Evolutionary conservation across 2,329 filamentous ascomycete species (phyloP), one percentile per base, ranked within the genome.

Genomic region (Zymoseptoria tritici): DNA sequence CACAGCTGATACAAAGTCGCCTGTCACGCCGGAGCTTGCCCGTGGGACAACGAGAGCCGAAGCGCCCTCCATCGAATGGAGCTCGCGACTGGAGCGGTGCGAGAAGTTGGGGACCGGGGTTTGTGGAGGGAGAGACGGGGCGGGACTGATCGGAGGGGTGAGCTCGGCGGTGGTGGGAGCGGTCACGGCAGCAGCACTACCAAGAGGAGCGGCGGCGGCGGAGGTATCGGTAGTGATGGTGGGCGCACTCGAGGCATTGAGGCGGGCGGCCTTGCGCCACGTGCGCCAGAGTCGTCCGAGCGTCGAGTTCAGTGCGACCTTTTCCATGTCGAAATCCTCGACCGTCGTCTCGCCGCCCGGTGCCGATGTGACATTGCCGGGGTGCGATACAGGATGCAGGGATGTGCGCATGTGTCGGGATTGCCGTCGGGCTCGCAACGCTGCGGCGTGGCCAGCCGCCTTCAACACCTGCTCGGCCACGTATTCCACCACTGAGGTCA

Each of bases 401-500:
- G 64, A 58, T 36, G 52, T 58, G 52, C 63, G 62, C 57, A 59
- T 55, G 42, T 56, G 76, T 62, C 72, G 76, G 64, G 70, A 70
- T 61, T 74, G 74, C 56, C 75, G 74, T 9, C 72, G 70, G 60
- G 72, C 79, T 64, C 90, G 84, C 58, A 86, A 83, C 71, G 86
- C 91, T 1, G 94, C 88, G 26, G 90, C 91, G 71, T 96, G 89
- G 13, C 90, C 90, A 16, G 91, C 90, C 49, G 95, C 84, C n/a
- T 92, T 83, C 62, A 99, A 79, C 6, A 91, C 89, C 72, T 96
- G 89, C 75, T 99, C 94, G 31, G 90, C 93, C 75, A 99, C 85
- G 70, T 91, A 94, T 75, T 99, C 94, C 50, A 99, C 80, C 62
- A 99, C 90, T 0, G 93, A 95, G 0, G 94, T 97, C 53, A 99